phyloP scores from a whole-genome alignment of 2,329 filamentous ascomycete genomes.

The Aspergillus intermedius region DNA sequence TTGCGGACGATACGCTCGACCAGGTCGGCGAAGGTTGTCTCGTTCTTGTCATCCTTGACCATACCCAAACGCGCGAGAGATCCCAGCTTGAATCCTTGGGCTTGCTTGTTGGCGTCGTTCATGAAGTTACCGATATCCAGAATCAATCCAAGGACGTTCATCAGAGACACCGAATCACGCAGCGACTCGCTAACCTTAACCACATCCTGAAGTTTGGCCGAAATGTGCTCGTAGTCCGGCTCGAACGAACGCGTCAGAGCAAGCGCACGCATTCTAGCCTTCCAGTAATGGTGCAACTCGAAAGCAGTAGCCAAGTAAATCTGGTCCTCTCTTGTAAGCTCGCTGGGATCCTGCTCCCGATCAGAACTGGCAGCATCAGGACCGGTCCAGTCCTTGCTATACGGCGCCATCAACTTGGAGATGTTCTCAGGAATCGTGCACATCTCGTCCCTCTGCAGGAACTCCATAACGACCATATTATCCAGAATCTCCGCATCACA shows the following conservation, averaged over 20 bases:
- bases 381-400: conserved; percentile 93
- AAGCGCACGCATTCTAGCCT: conserved; percentile 89
- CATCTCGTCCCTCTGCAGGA: conserved; percentile 84
- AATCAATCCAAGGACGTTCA: conserved; percentile 94
- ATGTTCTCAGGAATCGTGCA: conserved; percentile 89
- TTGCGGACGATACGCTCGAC: conserved; percentile 94
- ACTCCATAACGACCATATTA: conserved; percentile 91
- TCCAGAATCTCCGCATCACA: conserved; percentile 85
- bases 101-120: conserved; percentile 99
- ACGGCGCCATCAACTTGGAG: conserved; percentile 85
- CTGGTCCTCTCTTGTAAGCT: conserved; percentile 91
- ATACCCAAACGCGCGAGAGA: conserved; percentile 88
- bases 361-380: conserved; percentile 70
- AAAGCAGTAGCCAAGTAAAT: conserved; percentile 90
- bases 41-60: conserved; percentile 99
- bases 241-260: conserved; percentile 78
- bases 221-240: conserved; percentile 84
- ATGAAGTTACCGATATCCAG: conserved; percentile 99
- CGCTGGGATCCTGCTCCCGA: conserved; percentile 76
- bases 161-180: conserved; percentile 82
- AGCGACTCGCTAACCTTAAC: conserved; percentile 81
- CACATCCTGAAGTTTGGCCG: conserved; percentile 76
- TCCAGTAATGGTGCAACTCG: conserved; percentile 97
- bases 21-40: conserved; percentile 89
- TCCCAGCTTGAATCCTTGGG: conserved; percentile 93